Evolutionary conservation across 139 green algal species (phyloP).

Genomic region (Tetradesmus lagerheimii): DNA sequence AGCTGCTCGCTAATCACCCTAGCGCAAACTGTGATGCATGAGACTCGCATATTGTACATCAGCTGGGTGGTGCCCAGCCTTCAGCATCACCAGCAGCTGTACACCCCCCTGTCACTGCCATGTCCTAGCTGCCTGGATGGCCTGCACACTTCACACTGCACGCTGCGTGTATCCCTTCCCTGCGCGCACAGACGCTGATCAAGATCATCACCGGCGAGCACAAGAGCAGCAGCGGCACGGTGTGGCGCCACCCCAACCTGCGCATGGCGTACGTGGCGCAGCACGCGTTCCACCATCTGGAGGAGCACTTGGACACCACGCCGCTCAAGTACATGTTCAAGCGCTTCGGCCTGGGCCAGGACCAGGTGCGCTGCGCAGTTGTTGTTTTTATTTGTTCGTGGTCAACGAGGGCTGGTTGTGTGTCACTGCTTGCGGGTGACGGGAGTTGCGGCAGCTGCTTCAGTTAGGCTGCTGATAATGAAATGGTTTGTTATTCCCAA

Average conservation of each 20-base stretch:
- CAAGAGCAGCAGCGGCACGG: conserved; percentile 53
- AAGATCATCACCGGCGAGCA: conserved; percentile 75
- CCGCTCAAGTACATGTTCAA: conserved; percentile 95
- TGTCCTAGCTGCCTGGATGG: neutral
- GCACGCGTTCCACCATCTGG: conserved; percentile 97
- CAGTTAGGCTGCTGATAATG: neutral
- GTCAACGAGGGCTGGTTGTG: too few species aligned
- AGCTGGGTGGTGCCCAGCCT: too few species aligned
- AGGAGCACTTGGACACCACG: conserved; percentile 91
- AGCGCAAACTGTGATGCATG: too few species aligned
- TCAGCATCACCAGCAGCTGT: too few species aligned
- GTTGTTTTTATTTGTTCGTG: neutral
- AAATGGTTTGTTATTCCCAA: neutral
- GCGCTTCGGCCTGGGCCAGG: conserved; percentile 88
- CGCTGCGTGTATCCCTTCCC: neutral
- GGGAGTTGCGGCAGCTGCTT: neutral
- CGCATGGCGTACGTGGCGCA: conserved; percentile 95
- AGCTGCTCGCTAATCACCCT: too few species aligned
- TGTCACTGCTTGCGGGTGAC: too few species aligned
- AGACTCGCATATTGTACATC: too few species aligned
- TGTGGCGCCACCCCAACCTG: conserved; percentile 92
- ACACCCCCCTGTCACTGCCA: too few species aligned
- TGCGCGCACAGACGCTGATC: conserved; percentile 82
- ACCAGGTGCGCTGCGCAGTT: conserved; percentile 67
- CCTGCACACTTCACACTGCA: too few species aligned